These are phyloP conservation scores for Endocladia muricata DNA, from an alignment of 31 red algal species.

Conservation along the genomic window DNA sequence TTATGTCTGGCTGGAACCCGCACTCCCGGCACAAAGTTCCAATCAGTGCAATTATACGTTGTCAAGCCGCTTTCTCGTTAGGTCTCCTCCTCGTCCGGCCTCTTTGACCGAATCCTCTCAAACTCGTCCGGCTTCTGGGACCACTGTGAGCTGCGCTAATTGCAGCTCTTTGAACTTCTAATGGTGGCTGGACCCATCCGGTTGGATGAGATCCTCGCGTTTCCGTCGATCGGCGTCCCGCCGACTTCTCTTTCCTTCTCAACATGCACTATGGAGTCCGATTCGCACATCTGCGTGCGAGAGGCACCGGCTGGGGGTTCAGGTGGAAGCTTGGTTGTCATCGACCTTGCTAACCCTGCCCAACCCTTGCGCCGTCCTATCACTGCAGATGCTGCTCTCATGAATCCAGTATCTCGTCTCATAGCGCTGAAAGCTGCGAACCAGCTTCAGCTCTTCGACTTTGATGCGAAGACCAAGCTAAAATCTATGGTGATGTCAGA, in stretches of 20 bases:
- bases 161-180: background rate
- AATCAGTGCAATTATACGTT: too few species aligned
- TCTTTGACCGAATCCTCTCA: too few species aligned
- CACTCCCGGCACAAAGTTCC: too few species aligned
- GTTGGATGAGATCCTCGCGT: constrained; percentile 69
- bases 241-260: constrained; percentile 74
- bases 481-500: constrained; percentile 86
- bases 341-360: constrained; percentile 81
- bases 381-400: constrained; percentile 90
- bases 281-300: constrained; percentile 83
- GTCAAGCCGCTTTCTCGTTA: too few species aligned
- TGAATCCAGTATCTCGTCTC: constrained; percentile 89
- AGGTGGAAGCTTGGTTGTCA: constrained; percentile 73
- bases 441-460: constrained; percentile 95
- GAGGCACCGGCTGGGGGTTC: constrained; percentile 69
- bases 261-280: constrained; percentile 98
- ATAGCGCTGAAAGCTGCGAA: constrained; percentile 90
- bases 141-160: background rate
- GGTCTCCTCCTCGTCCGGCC: too few species aligned
- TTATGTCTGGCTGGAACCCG: too few species aligned
- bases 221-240: constrained; percentile 81
- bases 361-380: constrained; percentile 85
- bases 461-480: constrained; percentile 84
- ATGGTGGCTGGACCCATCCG: constrained; percentile 60
- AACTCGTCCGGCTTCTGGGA: too few species aligned